Conservation (phyloP, 1,284 basidiomycete species). For the Boletus calvinii region DNA sequence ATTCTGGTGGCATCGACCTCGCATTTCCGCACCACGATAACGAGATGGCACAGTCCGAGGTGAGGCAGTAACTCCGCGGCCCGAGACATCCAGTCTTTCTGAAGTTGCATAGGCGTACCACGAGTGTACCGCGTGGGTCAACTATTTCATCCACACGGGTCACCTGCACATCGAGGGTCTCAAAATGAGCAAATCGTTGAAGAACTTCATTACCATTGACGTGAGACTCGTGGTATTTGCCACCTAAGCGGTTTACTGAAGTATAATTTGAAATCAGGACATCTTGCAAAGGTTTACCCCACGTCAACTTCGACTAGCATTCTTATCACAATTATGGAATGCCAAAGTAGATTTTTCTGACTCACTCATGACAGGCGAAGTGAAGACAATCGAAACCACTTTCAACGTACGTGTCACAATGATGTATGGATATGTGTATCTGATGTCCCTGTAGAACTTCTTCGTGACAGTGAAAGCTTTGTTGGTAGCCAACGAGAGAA, state of each 20-base stretch:
- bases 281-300: slow-evolving; percentile 86
- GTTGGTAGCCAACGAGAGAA: slow-evolving; percentile 47
- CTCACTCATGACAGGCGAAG: slow-evolving; percentile 85
- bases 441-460: slow-evolving; percentile 76
- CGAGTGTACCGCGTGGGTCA: slow-evolving; percentile 92
- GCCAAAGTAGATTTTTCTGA: slow-evolving; percentile 94
- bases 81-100: slow-evolving; percentile 8
- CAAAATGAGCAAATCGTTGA: slow-evolving; percentile 99
- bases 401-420: slow-evolving; percentile 68
- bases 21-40: slow-evolving; percentile 99
- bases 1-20: slow-evolving; percentile 95
- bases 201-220: slow-evolving; percentile 99
- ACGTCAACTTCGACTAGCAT: slow-evolving; percentile 92
- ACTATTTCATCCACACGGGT: slow-evolving; percentile 98
- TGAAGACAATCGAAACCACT: slow-evolving; percentile 80
- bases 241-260: slow-evolving; percentile 6
- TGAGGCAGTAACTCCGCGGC: slow-evolving; percentile 34
- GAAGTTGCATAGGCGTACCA: slow-evolving; percentile 74
- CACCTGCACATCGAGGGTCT: slow-evolving; percentile 98
- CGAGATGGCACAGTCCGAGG: slow-evolving; percentile 97
- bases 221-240: slow-evolving; percentile 51
- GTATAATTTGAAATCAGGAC: slow-evolving; percentile 53
- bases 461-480: slow-evolving; percentile 88
- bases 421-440: not conserved
- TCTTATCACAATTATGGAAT: slow-evolving; percentile 92